phyloP scores from a whole-genome alignment of 208 protist species.

The Trypanosoma melophagium region DNA sequence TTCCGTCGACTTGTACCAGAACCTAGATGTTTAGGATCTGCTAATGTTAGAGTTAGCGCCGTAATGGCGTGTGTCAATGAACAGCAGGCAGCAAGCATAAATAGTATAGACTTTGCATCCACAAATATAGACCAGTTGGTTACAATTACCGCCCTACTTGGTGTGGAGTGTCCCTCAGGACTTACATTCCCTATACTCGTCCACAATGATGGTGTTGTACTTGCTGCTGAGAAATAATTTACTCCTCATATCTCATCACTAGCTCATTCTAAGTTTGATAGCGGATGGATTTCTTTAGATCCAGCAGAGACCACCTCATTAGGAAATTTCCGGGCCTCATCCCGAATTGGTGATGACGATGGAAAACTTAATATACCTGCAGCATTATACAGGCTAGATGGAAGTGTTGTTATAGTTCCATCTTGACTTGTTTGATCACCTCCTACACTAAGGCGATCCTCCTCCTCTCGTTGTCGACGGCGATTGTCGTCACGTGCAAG shows the following conservation, averaged over 20 bases:
- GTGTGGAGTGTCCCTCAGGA: background rate
- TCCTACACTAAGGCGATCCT: background rate
- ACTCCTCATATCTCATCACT: too few species aligned
- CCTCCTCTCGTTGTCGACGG: background rate
- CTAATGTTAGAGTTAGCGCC: background rate
- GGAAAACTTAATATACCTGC: background rate
- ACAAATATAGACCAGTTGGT: constrained; percentile 7
- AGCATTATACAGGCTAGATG: background rate
- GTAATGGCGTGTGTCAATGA: background rate
- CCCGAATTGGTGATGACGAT: background rate
- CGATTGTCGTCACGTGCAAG: constrained; percentile 3
- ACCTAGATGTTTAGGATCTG: background rate
- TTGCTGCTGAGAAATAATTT: background rate
- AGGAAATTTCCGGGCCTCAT: background rate
- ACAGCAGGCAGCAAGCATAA: background rate
- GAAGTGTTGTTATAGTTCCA: background rate
- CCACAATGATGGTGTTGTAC: background rate
- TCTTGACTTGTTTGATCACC: background rate
- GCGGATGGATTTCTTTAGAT: too few species aligned
- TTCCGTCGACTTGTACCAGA: background rate
- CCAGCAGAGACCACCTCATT: background rate
- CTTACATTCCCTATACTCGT: background rate
- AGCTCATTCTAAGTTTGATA: background rate
- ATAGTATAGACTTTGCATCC: constrained; percentile 3
- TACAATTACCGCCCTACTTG: background rate